Evolutionary conservation across 768 basidiomycete species (phyloP).

Genomic region (Russula sp.): DNA sequence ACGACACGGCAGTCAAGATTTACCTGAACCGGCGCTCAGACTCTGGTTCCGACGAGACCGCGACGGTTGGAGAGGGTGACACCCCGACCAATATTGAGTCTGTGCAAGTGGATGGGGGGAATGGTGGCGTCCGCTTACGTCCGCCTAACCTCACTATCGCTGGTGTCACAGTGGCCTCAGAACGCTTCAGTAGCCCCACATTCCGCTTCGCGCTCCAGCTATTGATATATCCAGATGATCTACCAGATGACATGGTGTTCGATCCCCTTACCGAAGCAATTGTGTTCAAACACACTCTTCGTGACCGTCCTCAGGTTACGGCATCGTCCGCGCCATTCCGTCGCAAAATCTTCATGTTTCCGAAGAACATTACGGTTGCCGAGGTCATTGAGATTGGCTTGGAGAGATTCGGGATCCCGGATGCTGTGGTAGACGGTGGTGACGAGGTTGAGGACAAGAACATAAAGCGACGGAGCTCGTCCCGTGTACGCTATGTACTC

Average conservation of each 20-base stretch:
- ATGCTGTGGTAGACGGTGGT: constrained; percentile 98
- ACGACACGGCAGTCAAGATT: constrained; percentile 95
- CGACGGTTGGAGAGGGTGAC: constrained; percentile 43
- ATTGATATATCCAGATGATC: constrained; percentile 82
- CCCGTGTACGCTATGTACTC: constrained; percentile 82
- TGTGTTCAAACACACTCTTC: constrained; percentile 75
- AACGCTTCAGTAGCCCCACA: constrained; percentile 80
- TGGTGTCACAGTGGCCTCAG: constrained; percentile 49
- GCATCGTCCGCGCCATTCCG: constrained; percentile 52
- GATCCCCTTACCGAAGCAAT: constrained; percentile 92
- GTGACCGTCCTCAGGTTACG: constrained; percentile 48
- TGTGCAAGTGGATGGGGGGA: constrained; percentile 36
- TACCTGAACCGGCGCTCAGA: constrained; percentile 72
- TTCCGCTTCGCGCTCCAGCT: constrained; percentile 84
- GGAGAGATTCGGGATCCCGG: constrained; percentile 91
- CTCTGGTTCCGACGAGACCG: constrained; percentile 42
- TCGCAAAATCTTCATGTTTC: constrained; percentile 85
- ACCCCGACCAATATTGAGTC: constrained; percentile 42
- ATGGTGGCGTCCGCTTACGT: constrained; percentile 33
- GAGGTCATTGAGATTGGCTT: constrained; percentile 92
- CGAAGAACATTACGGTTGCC: constrained; percentile 92
- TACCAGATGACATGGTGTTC: constrained; percentile 94
- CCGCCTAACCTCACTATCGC: constrained; percentile 45
- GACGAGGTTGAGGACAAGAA: constrained; percentile 96
- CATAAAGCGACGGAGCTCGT: constrained; percentile 71